phyloP scores from a whole-genome alignment of 2,329 filamentous ascomycete species.

The Fusarium sp. region DNA sequence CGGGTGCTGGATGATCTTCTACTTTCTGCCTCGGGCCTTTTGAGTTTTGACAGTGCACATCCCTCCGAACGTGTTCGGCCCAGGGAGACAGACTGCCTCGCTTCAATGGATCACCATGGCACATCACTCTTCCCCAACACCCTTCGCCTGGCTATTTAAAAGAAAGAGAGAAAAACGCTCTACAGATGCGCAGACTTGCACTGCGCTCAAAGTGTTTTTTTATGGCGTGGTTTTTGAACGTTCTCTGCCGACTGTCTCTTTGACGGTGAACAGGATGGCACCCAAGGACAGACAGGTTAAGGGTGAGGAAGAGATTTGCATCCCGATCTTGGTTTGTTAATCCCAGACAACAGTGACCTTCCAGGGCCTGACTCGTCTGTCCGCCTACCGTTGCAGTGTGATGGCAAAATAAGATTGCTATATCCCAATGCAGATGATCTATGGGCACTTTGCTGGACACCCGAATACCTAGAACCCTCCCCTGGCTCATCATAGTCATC shows the following conservation, averaged over 20 bases:
- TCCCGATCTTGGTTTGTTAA: conserved; percentile 15
- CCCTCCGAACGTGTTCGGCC: conserved; percentile 5
- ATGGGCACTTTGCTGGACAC: conserved; percentile 20
- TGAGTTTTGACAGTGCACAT: conserved; percentile 1
- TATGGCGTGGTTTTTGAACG: background rate
- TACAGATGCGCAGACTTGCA: background rate
- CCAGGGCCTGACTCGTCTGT: conserved; percentile 32
- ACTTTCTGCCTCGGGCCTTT: conserved; percentile 7
- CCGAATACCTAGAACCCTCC: conserved; percentile 9
- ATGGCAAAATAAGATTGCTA: conserved; percentile 31
- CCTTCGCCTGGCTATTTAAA: too few species aligned
- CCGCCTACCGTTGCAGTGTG: conserved; percentile 30
- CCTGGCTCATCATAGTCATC: conserved; percentile 10
- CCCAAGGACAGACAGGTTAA: conserved; percentile 7
- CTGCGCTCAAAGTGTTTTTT: background rate
- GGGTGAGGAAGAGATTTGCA: conserved; percentile 9
- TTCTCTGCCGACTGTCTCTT: background rate
- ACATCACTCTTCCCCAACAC: background rate
- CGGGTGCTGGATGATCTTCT: conserved; percentile 3
- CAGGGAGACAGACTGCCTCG: background rate
- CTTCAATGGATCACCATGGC: background rate
- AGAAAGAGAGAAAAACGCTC: background rate
- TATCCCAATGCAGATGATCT: conserved; percentile 23
- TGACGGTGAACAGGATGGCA: background rate
- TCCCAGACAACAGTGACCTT: conserved; percentile 30